Evolutionary conservation across 2,329 filamentous ascomycete genomes (phyloP), one percentile per base, ranked within the genome.

Genomic region (Talaromyces rugulosus): DNA sequence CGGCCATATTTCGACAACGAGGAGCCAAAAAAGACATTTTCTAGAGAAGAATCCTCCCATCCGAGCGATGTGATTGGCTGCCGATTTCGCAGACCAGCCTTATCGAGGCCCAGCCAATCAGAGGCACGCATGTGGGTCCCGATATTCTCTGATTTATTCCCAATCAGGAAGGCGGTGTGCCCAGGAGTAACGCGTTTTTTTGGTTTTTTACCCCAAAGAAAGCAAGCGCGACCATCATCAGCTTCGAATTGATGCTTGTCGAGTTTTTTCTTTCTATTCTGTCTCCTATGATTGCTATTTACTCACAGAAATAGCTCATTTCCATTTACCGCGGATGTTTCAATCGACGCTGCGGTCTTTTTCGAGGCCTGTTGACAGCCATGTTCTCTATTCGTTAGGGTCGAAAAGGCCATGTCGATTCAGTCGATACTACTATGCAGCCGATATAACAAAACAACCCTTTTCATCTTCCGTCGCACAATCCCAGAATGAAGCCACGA

Each of bases 321-420:
- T 53, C 18, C 8, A 12, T 30, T 61, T 60, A 59, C 64, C 56
- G 68, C 69, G 72, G 61, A 78, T 78, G 76, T 72, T 77, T 66
- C 73, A 72, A 63, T 66, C 67, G 59, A 74, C 73, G 50, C 62
- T 75, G 61, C 71, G 74, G 70, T 73, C 73, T 71, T 68, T 71
- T 62, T 67, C 70, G 72, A 71, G 71, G 67, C 72, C 73, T 64
- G 44, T 69, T 30, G 69, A 72, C 65, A 66, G 68, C 52, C 69
- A 77, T 73, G 69, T 75, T 63, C 77, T 74, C 65, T 62, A 70
- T 42, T 72, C 72, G 59, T 77, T 68, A n/a, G 55, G 44, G 50
- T 23, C 67, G 63, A 61, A 62, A 62, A 66, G 66, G 65, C 68
- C 65, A 53, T 55, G 61, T 60, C 67, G 64, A 51, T 56, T 65